Evolutionary conservation across 768 basidiomycete species (phyloP), one percentile per base, ranked within the genome.

Genomic region (Boletellus ananas): DNA sequence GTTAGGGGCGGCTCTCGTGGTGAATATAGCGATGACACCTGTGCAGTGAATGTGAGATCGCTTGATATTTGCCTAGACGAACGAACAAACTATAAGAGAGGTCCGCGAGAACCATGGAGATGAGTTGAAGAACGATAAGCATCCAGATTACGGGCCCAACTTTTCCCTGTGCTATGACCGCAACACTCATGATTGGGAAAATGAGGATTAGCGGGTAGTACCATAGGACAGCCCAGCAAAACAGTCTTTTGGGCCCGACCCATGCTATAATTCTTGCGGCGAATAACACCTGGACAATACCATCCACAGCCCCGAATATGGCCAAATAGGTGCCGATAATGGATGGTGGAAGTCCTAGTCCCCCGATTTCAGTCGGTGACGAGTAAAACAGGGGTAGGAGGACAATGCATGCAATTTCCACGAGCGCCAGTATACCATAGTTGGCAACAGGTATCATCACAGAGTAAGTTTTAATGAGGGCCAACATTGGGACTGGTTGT

Each of bases 1-100:
- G 47, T 74, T 75, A 0, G 83, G 81, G 1, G 81, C 70, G 1
- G 79, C 75, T 27, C 72, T 70, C 2, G 75, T 80, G 47, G 81
- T 65, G 47, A 74, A 80, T 55, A 83, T 73, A 47, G 76, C 76
- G 17, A 78, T 73, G 39, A 74, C 75, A 18, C 73, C 81, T 52
- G 48, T 7, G 42, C 6, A n/a, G 14, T 5, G 2, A 20, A 21
- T 3, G 39, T 55, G 23, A 59, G 47, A 40, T 23, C 31, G 42
- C 43, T 20, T 0, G 29, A 31, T 34, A 33, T 14, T n/a, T 2
- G 2, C 17, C 44, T 12, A 20, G 9, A 38, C 11, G 4, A 20
- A 27, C 3, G 25, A 6, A 65, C 72, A 39, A 40, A 76, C 77
- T 68, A 38, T 67, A 78, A 9, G 72, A 63, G 36, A 74, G 67